Base-by-base conservation (phyloP, 352 stramenopile species). In the Elongisporangium anandrum region DNA sequence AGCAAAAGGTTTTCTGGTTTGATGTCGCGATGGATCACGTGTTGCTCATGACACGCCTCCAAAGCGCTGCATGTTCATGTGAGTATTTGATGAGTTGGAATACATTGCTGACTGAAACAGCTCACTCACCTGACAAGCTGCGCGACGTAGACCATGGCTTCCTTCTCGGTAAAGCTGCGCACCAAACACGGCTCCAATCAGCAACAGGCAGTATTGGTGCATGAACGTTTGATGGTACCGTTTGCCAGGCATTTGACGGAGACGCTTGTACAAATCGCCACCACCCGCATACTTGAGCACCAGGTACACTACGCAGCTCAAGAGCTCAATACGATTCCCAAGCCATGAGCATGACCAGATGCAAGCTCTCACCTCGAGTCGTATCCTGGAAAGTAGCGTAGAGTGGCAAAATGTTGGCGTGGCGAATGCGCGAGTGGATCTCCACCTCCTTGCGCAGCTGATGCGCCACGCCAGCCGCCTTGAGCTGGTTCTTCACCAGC, bases 1-100 rank as follows among this genome's bases (percentile, higher is more conserved):
- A 95, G 65, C 50, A 98, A 75, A 53, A 98, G 71, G 61, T 98
- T 98, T 58, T 98, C 95, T 1, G 95, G 95, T 68, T 98, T 98
- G 55, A 98, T 98, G 59, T 98, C 95, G 15, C 95, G 78, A 59
- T 98, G 95, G 51, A 98, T 89, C 15, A 94, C 83, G 56, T 90
- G 84, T 58, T 94, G 83, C 22, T 88, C 57, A 62, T 94, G 85
- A 50, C 83, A 94, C 21, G 76, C 72, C 47, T 90, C 77, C 29
- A 94, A 62, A 16, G 73, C 74, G 48, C 72, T 86, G 58, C 10
- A 54, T 2, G n/a, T 22, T 4, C 16, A 19, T 50, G 1, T 22
- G 41, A 54, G 26, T 23, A 29, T 53, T 19, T 10, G 20, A 29
- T 7, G 3, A 4, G n/a, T 47, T 4, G 19, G 4, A 4, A 34